Conservation (phyloP, 2,329 filamentous ascomycete species). For the Cladosporium sp. region DNA sequence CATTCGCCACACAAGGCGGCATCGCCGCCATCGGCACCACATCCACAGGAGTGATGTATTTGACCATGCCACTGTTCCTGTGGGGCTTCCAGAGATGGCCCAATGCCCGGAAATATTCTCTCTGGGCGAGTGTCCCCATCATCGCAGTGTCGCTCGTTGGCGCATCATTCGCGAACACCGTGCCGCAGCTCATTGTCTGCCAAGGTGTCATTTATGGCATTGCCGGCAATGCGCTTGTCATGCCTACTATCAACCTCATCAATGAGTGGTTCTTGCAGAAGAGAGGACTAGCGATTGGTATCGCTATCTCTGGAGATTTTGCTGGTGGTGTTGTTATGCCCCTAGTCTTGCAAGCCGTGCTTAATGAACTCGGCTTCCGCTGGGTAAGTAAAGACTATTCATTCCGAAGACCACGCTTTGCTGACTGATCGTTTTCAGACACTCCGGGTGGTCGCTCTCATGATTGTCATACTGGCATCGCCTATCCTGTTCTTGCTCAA, state of each 20-base stretch:
- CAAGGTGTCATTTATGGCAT: conserved; percentile 38
- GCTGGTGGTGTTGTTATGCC: conserved; percentile 44
- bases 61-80: conserved; percentile 39
- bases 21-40: conserved; percentile 44
- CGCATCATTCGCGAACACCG: conserved; percentile 31
- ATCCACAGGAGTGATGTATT: conserved; percentile 38
- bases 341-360: conserved; percentile 38
- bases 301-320: conserved; percentile 42
- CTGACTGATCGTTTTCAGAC: conserved; percentile 30
- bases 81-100: conserved; percentile 35
- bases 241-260: conserved; percentile 44
- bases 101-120: conserved; percentile 31
- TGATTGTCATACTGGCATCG: conserved; percentile 23
- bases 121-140: conserved; percentile 33
- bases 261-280: conserved; percentile 47
- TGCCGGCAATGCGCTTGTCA: conserved; percentile 48
- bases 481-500: conserved; percentile 17
- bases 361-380: conserved; percentile 40
- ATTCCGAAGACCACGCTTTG: background rate
- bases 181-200: conserved; percentile 34
- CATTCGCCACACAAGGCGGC: conserved; percentile 20
- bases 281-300: conserved; percentile 40
- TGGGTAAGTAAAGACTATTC: conserved; percentile 14
- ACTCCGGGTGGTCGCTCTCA: conserved; percentile 40
- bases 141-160: conserved; percentile 31